Base-by-base conservation (phyloP, 1,139 yeast genomes). In the Diutina sp. region DNA sequence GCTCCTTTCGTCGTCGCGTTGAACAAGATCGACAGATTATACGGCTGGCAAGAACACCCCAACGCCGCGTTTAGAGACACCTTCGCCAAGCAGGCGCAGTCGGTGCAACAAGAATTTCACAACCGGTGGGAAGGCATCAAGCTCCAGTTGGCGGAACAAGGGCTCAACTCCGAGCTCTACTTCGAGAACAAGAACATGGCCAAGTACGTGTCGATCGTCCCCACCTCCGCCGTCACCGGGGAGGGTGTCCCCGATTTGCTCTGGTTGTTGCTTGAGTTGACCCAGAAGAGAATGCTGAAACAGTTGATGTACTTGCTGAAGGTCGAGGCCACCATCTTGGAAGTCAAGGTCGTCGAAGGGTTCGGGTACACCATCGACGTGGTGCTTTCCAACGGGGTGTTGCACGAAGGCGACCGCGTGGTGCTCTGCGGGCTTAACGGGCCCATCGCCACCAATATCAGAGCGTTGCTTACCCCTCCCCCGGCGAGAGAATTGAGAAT, bases 221-320 rank as follows among this genome's bases (percentile, higher is more conserved):
- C 99, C 64, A 93, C 99, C 14, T 91, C 98, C 60, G 99, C 99
- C 58, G 95, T 91, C 55, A 91, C 98, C 35, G 99, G 99, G 72
- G 99, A 95, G 74, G 99, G 99, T 86, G 95, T 95, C 64, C 99
- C 99, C 55, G 99, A 95, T 82, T 80, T 95, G 74, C 83, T 95
- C 68, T 91, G 97, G 93, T 82, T 95, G 71, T 79, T 95, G 68
- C 81, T 95, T 65, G 98, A 93, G 72, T 82, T 95, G 67, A 93
- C 99, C 29, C 98, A 95, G 75, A 87, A 90, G 84, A 87, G 99
- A 78, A 95, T 95, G 99, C 88, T 97, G 60, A 91, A 91, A 72
- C 97, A 93, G 78, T 85, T 95, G 76, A 93, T 90, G 95, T 95
- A 95, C 78, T 78, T 95, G 64, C 85, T 97, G 46, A 83, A 85